These are phyloP conservation scores for Tuber microsphaerosporum DNA, from an alignment of 495 filamentous ascomycete species.

Conservation along the genomic window DNA sequence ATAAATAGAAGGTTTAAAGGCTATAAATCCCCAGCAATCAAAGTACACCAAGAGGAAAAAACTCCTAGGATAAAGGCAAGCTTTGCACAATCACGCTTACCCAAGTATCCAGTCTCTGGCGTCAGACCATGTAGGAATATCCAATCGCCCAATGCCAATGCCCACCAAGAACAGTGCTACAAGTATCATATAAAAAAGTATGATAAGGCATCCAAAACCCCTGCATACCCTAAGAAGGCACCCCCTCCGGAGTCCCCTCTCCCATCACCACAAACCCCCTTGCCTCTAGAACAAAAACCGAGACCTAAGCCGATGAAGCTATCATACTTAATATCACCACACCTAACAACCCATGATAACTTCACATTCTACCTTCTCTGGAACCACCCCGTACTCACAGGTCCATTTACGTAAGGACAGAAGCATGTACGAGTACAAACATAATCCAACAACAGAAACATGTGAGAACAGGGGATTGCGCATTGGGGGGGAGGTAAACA, in stretches of 20 bases:
- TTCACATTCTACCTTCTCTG: neutral
- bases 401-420: neutral
- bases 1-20: neutral
- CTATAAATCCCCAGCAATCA: neutral
- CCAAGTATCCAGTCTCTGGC: neutral
- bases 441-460: neutral
- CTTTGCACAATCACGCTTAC: neutral
- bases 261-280: neutral
- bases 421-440: neutral
- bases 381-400: neutral
- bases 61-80: neutral
- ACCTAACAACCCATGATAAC: neutral
- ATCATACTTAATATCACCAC: neutral
- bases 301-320: neutral
- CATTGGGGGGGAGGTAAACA: neutral
- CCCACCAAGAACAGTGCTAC: neutral
- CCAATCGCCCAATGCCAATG: neutral
- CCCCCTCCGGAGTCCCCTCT: neutral
- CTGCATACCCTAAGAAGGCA: neutral
- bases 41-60: neutral
- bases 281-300: neutral
- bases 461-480: neutral
- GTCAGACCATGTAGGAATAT: neutral
- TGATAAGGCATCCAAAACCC: neutral
- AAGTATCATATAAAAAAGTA: neutral